Conservation (phyloP, 2,329 filamentous ascomycete genomes). For the Clonostachys sp. region DNA sequence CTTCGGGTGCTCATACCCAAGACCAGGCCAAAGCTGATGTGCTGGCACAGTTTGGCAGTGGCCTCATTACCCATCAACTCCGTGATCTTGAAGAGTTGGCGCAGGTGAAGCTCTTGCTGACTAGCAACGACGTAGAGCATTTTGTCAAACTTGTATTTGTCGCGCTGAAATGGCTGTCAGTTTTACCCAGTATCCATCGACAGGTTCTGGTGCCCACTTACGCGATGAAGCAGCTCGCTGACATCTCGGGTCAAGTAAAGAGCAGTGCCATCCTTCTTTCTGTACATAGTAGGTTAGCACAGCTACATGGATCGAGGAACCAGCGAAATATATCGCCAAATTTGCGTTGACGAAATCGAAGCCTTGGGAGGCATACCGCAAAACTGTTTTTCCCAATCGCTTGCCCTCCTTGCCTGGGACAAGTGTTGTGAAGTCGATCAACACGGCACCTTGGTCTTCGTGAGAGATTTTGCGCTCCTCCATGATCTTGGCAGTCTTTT, state of each 20-base stretch:
- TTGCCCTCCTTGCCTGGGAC: conserved; percentile 63
- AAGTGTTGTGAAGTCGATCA: conserved; percentile 68
- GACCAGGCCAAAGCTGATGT: conserved; percentile 73
- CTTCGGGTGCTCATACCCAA: conserved; percentile 67
- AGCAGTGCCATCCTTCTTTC: conserved; percentile 68
- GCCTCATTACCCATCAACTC: conserved; percentile 67
- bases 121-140: conserved; percentile 78
- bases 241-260: conserved; percentile 78
- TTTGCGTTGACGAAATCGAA: neutral
- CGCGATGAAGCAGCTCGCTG: conserved; percentile 64
- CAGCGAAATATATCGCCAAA: neutral
- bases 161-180: conserved; percentile 9
- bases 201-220: conserved; percentile 4
- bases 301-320: neutral
- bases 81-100: conserved; percentile 73
- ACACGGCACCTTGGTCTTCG: conserved; percentile 66
- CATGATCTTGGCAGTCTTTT: conserved; percentile 55
- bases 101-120: conserved; percentile 68
- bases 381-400: conserved; percentile 64
- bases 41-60: conserved; percentile 62
- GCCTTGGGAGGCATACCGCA: conserved; percentile 35
- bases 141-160: conserved; percentile 65
- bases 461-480: conserved; percentile 61
- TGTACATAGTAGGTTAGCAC: neutral
- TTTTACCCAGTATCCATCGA: neutral